Conservation (phyloP, 257 asterid species). For the Capsicum baccatum region DNA sequence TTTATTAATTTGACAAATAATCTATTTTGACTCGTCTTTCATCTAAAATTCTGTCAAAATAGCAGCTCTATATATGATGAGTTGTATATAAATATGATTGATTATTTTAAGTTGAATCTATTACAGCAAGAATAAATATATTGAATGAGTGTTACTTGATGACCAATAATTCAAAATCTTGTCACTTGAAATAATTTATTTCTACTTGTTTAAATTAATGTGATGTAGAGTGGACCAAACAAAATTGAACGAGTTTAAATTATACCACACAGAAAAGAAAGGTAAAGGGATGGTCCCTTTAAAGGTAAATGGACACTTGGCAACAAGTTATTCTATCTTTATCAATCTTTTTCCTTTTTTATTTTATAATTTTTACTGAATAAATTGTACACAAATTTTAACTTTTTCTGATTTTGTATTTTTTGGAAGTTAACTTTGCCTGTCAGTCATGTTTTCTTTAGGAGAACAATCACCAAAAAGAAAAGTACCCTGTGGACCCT, state of each 20-base stretch:
- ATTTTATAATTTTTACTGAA: neutral
- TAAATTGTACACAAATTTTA: conserved; percentile 17
- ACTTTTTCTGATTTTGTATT: conserved; percentile 16
- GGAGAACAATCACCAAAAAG: conserved; percentile 22
- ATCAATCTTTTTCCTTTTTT: neutral
- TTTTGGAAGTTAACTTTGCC: conserved; percentile 23
- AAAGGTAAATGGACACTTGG: conserved; percentile 17
- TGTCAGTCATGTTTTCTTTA: conserved; percentile 23
- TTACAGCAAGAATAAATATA: neutral
- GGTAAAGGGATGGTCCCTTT: neutral
- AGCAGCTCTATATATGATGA: neutral
- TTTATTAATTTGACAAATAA: neutral
- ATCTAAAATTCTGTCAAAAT: neutral
- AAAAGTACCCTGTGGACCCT: neutral
- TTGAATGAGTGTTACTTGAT: neutral
- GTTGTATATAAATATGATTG: neutral
- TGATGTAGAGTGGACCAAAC: neutral
- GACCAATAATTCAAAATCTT: neutral
- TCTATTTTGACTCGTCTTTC: neutral
- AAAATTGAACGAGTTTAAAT: neutral
- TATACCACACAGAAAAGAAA: neutral
- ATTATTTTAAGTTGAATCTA: neutral
- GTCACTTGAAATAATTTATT: neutral
- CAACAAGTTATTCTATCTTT: neutral
- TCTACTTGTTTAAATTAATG: neutral